Conservation (phyloP, 805 yeast species). For the Saturnispora kantuleensis region DNA sequence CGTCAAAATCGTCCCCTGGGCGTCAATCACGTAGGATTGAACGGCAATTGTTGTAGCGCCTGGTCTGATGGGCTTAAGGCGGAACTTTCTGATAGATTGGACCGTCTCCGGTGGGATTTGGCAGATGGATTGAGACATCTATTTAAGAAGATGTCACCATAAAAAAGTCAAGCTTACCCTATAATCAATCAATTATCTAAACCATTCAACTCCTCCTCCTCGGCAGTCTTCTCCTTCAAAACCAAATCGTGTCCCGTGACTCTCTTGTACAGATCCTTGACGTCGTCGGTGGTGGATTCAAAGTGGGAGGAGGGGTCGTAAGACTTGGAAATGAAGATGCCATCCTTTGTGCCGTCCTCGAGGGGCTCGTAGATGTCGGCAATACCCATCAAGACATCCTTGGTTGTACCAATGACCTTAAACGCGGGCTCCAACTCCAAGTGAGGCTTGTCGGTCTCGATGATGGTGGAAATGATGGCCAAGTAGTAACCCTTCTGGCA, state of each 20-base stretch:
- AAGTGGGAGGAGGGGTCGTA: constrained; percentile 94
- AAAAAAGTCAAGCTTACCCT: neutral
- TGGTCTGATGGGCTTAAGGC: constrained; percentile 49
- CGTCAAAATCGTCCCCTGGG: constrained; percentile 40
- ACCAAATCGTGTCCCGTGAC: constrained; percentile 89
- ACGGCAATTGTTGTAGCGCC: constrained; percentile 55
- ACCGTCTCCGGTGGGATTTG: constrained; percentile 53
- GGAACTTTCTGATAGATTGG: constrained; percentile 54
- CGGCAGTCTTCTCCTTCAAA: constrained; percentile 62
- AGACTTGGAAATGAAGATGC: constrained; percentile 74
- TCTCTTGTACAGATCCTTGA: constrained; percentile 85
- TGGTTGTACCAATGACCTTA: constrained; percentile 68
- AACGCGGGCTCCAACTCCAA: constrained; percentile 89
- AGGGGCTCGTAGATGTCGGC: constrained; percentile 83
- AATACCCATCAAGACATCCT: constrained; percentile 88
- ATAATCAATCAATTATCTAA: constrained; percentile 13
- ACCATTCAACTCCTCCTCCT: constrained; percentile 43
- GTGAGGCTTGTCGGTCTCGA: constrained; percentile 90
- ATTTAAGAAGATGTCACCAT: neutral
- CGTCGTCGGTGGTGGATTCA: constrained; percentile 93
- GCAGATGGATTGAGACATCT: constrained; percentile 45
- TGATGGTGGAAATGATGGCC: constrained; percentile 89
- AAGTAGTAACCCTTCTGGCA: constrained; percentile 80
- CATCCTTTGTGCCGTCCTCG: constrained; percentile 71
- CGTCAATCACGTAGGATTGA: constrained; percentile 50